Evolutionary conservation across 2,329 filamentous ascomycete genomes (phyloP), one percentile per base, ranked within the genome.

Genomic region (Colletotrichum viniferum): DNA sequence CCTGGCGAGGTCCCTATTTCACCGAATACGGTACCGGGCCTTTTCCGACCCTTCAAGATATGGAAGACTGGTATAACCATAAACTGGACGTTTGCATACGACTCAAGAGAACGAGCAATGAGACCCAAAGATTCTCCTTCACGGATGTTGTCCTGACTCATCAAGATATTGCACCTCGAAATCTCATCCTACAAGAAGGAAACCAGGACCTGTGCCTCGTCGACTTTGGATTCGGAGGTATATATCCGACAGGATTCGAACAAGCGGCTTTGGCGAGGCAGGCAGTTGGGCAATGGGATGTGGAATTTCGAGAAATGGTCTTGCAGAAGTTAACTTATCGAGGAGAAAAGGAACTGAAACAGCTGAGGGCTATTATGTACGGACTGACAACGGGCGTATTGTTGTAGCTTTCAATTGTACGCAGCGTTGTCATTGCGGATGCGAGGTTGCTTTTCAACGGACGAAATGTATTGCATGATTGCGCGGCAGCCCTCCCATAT

Each of bases 351-450:
- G 63, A 30, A n/a, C 6, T 30, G 38, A 7, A 16, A 21, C 38
- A 66, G 13, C 63, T 66, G 36, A 16, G 10, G 18, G 18, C 4
- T 12, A 32, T 55, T 18, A 61, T n/a, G 58, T 61, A 61, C 12
- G 58, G 58, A n/a, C 16, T 61, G 16, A 61, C 58, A 0, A 61
- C 58, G 18, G 28, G 58, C 1, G 58, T 12, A 30, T 21, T 61
- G 13, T 18, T 58, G 55, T 28, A 58, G 16, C 55, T 58, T 16
- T 48, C 38, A n/a, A 5, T 43, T n/a, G 3, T n/a, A 2, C 18
- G 38, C 38, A 43, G 0, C 1, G 9, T 10, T 10, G 0, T n/a
- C 0, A n/a, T n/a, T n/a, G 0, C 1, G 18, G 38, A n/a, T n/a
- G 18, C 0, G 16, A n/a, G 38, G 8, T 12, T 48, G 38, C 18